Conservation (phyloP, 768 basidiomycete species). For the Suillus clintonianus region DNA sequence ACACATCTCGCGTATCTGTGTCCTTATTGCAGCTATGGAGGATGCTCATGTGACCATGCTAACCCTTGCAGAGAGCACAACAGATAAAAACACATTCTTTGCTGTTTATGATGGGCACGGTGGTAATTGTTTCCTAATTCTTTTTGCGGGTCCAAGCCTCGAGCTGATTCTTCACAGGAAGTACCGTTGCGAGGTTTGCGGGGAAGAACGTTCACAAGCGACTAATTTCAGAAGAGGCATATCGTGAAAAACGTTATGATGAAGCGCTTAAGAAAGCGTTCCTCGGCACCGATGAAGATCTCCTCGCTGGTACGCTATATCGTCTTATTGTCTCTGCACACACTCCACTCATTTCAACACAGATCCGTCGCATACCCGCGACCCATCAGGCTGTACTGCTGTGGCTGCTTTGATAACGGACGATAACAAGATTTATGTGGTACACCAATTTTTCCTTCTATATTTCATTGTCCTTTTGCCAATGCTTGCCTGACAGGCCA, state of each 20-base stretch:
- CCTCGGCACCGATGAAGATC: conserved; percentile 92
- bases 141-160: conserved; percentile 9
- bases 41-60: conserved; percentile 85
- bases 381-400: conserved; percentile 96
- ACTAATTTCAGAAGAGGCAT: conserved; percentile 69
- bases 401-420: conserved; percentile 83
- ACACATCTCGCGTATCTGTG: conserved; percentile 17
- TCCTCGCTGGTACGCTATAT: conserved; percentile 68
- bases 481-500: conserved; percentile 63
- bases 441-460: conserved; percentile 40
- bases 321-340: not conserved
- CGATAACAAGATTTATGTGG: conserved; percentile 78
- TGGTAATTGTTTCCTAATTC: conserved; percentile 46
- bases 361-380: conserved; percentile 87
- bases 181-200: conserved; percentile 83
- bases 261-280: conserved; percentile 86
- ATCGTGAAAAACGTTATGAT: conserved; percentile 68
- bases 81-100: conserved; percentile 76
- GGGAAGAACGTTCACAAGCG: conserved; percentile 83
- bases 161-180: conserved; percentile 47
- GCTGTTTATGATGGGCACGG: conserved; percentile 99
- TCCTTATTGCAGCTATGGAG: conserved; percentile 80
- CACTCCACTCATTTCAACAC: conserved; percentile 6
- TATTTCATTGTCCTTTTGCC: conserved; percentile 2
- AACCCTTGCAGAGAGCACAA: conserved; percentile 55